Percentiles rank a stretch among this genome's conserved stretches.
Conservation (phyloP, 108 stramenopile genomes). For the Skeletonema grethae region DNA sequence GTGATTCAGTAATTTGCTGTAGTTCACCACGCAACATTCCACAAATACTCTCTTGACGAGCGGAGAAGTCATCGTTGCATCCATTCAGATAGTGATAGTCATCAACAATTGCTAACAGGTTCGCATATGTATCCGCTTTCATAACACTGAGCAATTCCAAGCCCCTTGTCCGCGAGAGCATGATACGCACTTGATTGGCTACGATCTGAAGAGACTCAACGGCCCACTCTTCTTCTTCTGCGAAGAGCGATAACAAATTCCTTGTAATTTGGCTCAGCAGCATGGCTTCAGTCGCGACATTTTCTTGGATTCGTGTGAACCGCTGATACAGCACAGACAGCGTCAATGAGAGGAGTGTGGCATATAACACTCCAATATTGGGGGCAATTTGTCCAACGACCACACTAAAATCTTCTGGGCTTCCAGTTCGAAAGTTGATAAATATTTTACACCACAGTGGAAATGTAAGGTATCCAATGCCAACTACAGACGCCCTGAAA, state of each 20-base stretch:
- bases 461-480: background rate
- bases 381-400: slow-evolving; percentile 21
- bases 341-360: slow-evolving; percentile 28
- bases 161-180: slow-evolving; percentile 59
- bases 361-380: slow-evolving; percentile 25
- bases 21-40: slow-evolving; percentile 37
- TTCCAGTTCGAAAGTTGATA: slow-evolving; percentile 8
- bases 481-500: slow-evolving; percentile 18
- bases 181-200: slow-evolving; percentile 65
- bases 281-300: slow-evolving; percentile 49
- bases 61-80: slow-evolving; percentile 8
- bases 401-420: slow-evolving; percentile 9
- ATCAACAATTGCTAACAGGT: slow-evolving; percentile 53
- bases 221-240: slow-evolving; percentile 22
- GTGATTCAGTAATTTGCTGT: slow-evolving; percentile 47
- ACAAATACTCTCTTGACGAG: slow-evolving; percentile 26
- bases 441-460: slow-evolving; percentile 17
- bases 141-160: slow-evolving; percentile 62
- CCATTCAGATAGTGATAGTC: slow-evolving; percentile 28
- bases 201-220: slow-evolving; percentile 43
- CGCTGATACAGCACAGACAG: slow-evolving; percentile 45
- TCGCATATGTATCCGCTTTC: slow-evolving; percentile 66
- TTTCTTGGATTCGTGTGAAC: slow-evolving; percentile 43
- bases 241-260: slow-evolving; percentile 31
- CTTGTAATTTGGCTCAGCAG: slow-evolving; percentile 46